Evolutionary conservation across 495 filamentous ascomycete genomes (phyloP).

Genomic region (Penicillium canariense): DNA sequence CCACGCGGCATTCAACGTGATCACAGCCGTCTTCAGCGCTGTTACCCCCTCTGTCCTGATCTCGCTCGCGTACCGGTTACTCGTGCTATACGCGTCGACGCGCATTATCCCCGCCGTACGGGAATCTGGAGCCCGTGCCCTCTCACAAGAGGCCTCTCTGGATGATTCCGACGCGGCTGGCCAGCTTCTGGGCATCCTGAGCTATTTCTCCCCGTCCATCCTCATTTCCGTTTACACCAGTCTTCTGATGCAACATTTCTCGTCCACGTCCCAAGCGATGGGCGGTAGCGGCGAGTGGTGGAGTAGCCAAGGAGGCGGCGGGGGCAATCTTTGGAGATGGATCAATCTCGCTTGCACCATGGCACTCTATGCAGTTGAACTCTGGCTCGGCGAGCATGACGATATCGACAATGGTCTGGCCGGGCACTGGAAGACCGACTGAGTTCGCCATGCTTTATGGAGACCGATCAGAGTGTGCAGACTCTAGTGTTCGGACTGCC

Average conservation of each 20-base stretch:
- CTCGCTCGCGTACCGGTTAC: slow-evolving; percentile 85
- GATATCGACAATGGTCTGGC: slow-evolving; percentile 65
- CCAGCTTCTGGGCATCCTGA: slow-evolving; percentile 73
- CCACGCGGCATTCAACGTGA: slow-evolving; percentile 79
- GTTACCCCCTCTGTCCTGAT: slow-evolving; percentile 95
- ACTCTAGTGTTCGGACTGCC: neutral
- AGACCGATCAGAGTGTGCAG: neutral
- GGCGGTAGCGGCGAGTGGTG: slow-evolving; percentile 75
- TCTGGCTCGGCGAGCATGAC: slow-evolving; percentile 75
- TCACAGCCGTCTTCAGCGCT: slow-evolving; percentile 84
- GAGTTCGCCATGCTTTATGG: slow-evolving; percentile 27
- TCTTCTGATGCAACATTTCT: slow-evolving; percentile 92
- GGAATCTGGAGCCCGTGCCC: slow-evolving; percentile 75
- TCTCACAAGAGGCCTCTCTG: slow-evolving; percentile 77
- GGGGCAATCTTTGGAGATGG: slow-evolving; percentile 89
- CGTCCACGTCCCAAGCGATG: slow-evolving; percentile 59
- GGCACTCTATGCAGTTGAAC: slow-evolving; percentile 82
- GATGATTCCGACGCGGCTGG: slow-evolving; percentile 83
- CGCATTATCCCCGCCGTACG: slow-evolving; percentile 92
- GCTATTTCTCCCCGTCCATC: slow-evolving; percentile 90
- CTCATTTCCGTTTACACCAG: slow-evolving; percentile 97
- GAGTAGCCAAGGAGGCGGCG: slow-evolving; percentile 74
- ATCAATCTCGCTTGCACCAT: slow-evolving; percentile 86
- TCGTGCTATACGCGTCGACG: slow-evolving; percentile 93
- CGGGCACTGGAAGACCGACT: slow-evolving; percentile 92